These are phyloP conservation scores for Dioszegia hungarica DNA, from an alignment of 768 basidiomycete species.

Conservation along the genomic window DNA sequence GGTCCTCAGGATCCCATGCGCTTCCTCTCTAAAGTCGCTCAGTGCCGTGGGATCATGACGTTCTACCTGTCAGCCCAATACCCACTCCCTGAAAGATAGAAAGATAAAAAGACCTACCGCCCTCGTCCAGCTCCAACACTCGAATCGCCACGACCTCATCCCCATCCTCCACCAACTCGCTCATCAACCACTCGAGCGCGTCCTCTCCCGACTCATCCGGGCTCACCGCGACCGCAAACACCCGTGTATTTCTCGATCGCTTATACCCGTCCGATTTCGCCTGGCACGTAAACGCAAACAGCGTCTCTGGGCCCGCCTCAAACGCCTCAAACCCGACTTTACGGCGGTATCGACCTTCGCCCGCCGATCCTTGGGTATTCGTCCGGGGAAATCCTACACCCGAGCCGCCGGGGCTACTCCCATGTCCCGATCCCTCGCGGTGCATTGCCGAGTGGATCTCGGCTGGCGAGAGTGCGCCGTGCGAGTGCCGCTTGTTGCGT, in stretches of 20 bases:
- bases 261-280: constrained; percentile 78
- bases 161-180: constrained; percentile 65
- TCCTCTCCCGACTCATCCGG: constrained; percentile 80
- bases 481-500: neutral
- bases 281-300: constrained; percentile 49
- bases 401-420: neutral
- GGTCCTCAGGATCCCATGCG: constrained; percentile 68
- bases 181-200: constrained; percentile 89
- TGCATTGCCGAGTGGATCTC: constrained; percentile 9
- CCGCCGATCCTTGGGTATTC: constrained; percentile 31
- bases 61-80: constrained; percentile 53
- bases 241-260: constrained; percentile 69
- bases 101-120: constrained; percentile 55
- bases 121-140: constrained; percentile 79
- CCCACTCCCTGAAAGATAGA: neutral
- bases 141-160: constrained; percentile 90
- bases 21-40: constrained; percentile 65
- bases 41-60: constrained; percentile 51
- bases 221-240: constrained; percentile 83
- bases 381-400: constrained; percentile 36
- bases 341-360: constrained; percentile 40
- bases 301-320: constrained; percentile 42
- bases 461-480: neutral
- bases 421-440: neutral
- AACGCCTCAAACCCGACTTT: constrained; percentile 52